Evolutionary conservation across 352 stramenopile genomes (phyloP).

Genomic region (Aphanomyces astaci): DNA sequence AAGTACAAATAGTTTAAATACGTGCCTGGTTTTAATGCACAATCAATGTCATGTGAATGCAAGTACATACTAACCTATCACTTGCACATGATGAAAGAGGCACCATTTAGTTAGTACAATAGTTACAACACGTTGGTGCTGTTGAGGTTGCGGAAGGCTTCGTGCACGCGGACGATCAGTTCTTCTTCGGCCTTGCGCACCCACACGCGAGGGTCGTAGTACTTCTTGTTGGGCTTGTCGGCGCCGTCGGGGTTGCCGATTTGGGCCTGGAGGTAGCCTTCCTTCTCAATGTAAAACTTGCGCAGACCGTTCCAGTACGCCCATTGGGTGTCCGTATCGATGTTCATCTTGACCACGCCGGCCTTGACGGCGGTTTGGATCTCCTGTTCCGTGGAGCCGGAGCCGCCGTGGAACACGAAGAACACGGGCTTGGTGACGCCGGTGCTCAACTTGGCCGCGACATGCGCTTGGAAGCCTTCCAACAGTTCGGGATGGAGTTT

Average conservation of each 20-base stretch:
- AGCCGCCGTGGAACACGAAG: conserved; percentile 99
- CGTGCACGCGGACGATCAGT: conserved; percentile 89
- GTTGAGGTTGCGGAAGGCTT: conserved; percentile 89
- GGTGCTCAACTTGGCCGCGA: conserved; percentile 55
- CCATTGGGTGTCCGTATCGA: conserved; percentile 99
- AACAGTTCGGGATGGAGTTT: conserved; percentile 97
- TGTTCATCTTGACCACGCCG: conserved; percentile 99
- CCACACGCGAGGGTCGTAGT: conserved; percentile 98
- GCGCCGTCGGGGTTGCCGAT: conserved; percentile 96
- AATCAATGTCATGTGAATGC: no score
- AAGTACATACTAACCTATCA: no score
- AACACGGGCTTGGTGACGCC: conserved; percentile 92
- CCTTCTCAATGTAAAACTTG: conserved; percentile 96
- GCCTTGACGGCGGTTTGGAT: conserved; percentile 95
- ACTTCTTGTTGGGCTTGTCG: conserved; percentile 99
- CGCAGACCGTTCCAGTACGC: conserved; percentile 97
- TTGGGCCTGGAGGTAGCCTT: conserved; percentile 96
- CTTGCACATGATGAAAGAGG: not conserved
- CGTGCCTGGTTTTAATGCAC: no score
- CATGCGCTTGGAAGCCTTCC: conserved; percentile 91
- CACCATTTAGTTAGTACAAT: not conserved
- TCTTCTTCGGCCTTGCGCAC: conserved; percentile 94
- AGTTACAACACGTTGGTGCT: conserved; percentile 57
- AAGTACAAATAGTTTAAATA: no score
- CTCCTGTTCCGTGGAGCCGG: conserved; percentile 92